Base-by-base conservation (phyloP, 2,329 filamentous ascomycete species). In the Xylaria sp. region DNA sequence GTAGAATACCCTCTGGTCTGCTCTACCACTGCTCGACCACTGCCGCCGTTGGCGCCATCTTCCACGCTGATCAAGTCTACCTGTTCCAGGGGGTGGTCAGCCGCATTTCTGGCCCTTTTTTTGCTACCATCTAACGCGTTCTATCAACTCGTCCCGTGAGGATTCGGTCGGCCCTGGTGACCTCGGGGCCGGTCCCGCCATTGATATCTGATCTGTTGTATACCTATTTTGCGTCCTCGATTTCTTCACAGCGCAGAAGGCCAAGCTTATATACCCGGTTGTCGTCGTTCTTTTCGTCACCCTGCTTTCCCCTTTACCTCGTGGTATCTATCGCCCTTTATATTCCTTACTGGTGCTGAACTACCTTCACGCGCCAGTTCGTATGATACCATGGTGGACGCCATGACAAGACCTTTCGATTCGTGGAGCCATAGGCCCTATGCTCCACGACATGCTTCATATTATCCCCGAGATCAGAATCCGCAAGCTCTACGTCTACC, bases 371-470 rank as follows among this genome's bases (percentile, higher is more conserved):
- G 70, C 71, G 67, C 69, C 67, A 58, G 69, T 63, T 70, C 68
- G 68, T 63, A 66, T 70, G 69, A 72, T 75, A 76, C 71, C 73
- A 77, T 77, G 76, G 73, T 77, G 74, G 73, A 76, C 66, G 72
- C 73, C 66, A 77, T 77, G 76, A 73, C 76, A 64, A 75, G 74
- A 68, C 74, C 72, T 71, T 69, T 73, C 57, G 72, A 76, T 69
- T 73, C 75, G 54, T 77, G 76, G 75, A 71, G 70, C 53, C 73
- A 74, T 28, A 73, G 74, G 63, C 71, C 71, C 70, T 76, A 75
- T 67, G 71, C 72, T 72, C 74, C 75, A 67, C 72, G 74, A 68
- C 72, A 71, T 65, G 48, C 71, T 49, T 70, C 73, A 28, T 74
- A 73, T 63, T 76, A 74, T 66, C 59, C 70, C 38, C 74, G 72